Conservation (phyloP, 768 basidiomycete species). For the Kwoniella sp. region DNA sequence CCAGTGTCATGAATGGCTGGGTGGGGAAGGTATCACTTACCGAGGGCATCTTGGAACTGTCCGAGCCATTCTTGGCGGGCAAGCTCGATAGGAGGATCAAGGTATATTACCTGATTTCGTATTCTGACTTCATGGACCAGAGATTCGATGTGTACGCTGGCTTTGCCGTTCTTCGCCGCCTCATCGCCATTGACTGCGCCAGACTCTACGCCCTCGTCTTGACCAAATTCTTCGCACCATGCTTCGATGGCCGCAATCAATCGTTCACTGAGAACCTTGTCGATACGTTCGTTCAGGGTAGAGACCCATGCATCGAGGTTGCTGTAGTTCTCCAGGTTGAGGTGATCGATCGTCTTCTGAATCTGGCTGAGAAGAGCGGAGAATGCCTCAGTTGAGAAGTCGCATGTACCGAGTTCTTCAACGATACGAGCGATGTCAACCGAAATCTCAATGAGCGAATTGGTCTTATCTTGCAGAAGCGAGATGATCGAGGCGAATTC, state of each 20-base stretch:
- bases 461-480: conserved; percentile 93
- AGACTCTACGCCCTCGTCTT: conserved; percentile 73
- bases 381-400: conserved; percentile 82
- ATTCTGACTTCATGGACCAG: conserved; percentile 95
- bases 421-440: conserved; percentile 80
- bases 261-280: conserved; percentile 74
- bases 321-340: conserved; percentile 94
- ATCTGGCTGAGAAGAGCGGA: conserved; percentile 73
- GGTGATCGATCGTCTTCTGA: conserved; percentile 88
- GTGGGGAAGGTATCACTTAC: conserved; percentile 54
- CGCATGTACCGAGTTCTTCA: conserved; percentile 83
- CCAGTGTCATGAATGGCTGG: background rate
- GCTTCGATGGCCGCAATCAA: conserved; percentile 75
- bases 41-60: conserved; percentile 87
- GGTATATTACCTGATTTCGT: conserved; percentile 97
- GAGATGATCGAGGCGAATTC: conserved; percentile 94
- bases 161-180: background rate
- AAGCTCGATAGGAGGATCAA: conserved; percentile 95
- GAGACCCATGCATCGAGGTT: conserved; percentile 91
- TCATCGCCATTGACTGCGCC: conserved; percentile 60
- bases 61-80: conserved; percentile 86
- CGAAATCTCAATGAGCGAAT: conserved; percentile 86
- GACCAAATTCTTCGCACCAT: conserved; percentile 87
- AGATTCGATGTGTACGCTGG: conserved; percentile 64
- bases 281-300: conserved; percentile 74